Base-by-base conservation (phyloP, 2,329 filamentous ascomycete species). In the Fusarium pseudoanthophilum region DNA sequence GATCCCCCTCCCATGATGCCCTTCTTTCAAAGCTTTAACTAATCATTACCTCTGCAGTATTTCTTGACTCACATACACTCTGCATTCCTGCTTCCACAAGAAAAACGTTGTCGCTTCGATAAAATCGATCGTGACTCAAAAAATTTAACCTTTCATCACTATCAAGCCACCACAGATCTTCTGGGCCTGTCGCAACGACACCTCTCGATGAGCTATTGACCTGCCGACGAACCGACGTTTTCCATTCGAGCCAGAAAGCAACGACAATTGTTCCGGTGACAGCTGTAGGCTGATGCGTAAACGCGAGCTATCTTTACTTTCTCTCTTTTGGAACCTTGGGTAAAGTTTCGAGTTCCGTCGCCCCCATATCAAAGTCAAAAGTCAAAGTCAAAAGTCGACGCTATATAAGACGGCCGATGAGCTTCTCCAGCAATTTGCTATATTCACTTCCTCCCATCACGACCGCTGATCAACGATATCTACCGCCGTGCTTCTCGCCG, bases 251-350 rank as follows among this genome's bases (percentile, higher is more conserved):
- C 57, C 64, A 61, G 46, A 60, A 59, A 61, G 48, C 40, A 48
- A 40, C 65, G 51, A 74, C 72, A 59, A 68, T 60, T 65, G 72
- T 64, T 67, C 64, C 74, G 74, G 71, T 72, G 64, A 59, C 67
- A 68, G 69, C 68, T 58, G 66, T 71, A 78, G 75, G 78, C 80
- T 77, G 80, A 84, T 84, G 82, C 81, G 79, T 80, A 79, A 80
- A 83, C 80, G 79, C 80, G 81, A 82, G 80, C 76, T 78, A 71
- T 75, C 69, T 68, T 72, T 75, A 67, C 74, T 77, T 64, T 79
- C 79, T 76, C 73, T 80, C 77, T 72, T 78, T 75, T 75, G 77
- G 73, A 80, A 76, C 73, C 76, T 77, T 69, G 77, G 79, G 76
- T 80, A 75, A 78, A 72, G 69, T 75, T 67, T 73, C 72, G 61